phyloP scores from a whole-genome alignment of 257 asterid genomes.

The Ehretia macrophylla region DNA sequence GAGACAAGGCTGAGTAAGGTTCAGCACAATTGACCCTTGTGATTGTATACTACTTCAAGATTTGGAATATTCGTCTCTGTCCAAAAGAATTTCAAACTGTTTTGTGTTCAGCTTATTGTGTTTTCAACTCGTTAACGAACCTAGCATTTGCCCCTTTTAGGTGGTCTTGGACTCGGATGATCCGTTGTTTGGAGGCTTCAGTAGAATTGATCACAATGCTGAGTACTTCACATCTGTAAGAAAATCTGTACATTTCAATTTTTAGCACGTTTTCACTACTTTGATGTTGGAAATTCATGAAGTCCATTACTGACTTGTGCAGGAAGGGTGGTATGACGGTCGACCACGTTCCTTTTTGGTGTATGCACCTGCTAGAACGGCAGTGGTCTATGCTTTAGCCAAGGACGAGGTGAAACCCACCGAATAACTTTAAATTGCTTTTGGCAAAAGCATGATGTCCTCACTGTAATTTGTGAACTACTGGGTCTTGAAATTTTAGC shows the following conservation, averaged over 20 bases:
- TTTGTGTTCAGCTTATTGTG: neutral
- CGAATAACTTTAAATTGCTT: neutral
- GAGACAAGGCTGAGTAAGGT: no score
- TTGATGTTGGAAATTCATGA: neutral
- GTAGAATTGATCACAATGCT: conserved; percentile 59
- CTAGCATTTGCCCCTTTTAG: conserved; percentile 29
- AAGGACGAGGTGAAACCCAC: conserved; percentile 28
- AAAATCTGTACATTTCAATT: neutral
- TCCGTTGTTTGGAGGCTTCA: conserved; percentile 67
- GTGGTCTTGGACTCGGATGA: conserved; percentile 81
- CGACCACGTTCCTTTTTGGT: conserved; percentile 75
- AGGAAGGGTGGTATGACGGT: conserved; percentile 68
- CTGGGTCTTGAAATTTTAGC: neutral
- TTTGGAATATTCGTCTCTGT: no score
- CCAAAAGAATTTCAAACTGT: no score
- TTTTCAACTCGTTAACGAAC: neutral
- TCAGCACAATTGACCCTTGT: no score
- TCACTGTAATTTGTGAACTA: neutral
- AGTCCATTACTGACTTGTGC: conserved; percentile 6
- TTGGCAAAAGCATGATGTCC: neutral
- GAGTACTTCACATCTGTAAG: conserved; percentile 84
- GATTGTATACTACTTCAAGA: no score
- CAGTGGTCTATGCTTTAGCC: conserved; percentile 66
- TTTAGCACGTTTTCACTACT: neutral
- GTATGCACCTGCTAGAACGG: conserved; percentile 87